phyloP scores from a whole-genome alignment of 139 green algal species.

The Chlorella sp. region DNA sequence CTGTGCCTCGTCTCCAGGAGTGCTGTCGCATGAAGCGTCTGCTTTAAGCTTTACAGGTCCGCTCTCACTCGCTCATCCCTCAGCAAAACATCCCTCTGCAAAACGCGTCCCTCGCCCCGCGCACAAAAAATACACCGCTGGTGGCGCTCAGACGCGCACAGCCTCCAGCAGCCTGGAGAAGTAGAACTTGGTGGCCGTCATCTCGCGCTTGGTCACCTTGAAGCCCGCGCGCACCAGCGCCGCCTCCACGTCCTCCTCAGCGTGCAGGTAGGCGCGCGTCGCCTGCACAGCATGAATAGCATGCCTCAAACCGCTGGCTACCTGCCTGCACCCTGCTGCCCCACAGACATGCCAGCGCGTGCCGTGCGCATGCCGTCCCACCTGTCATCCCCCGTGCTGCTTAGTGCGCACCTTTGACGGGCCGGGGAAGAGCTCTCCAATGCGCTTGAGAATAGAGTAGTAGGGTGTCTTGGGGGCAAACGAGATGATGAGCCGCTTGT shows the following conservation, averaged over 20 bases:
- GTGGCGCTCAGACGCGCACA: constrained; percentile 24
- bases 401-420: constrained; percentile 63
- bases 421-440: constrained; percentile 97
- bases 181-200: constrained; percentile 98
- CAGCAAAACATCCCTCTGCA: too few species aligned
- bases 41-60: too few species aligned
- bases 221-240: constrained; percentile 71
- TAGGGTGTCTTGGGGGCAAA: constrained; percentile 90
- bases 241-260: constrained; percentile 88
- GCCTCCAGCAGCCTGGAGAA: constrained; percentile 91
- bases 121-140: too few species aligned
- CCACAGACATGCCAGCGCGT: background rate
- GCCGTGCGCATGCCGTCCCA: too few species aligned
- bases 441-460: constrained; percentile 81
- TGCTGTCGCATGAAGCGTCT: too few species aligned
- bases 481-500: constrained; percentile 86
- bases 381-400: too few species aligned
- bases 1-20: too few species aligned
- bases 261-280: constrained; percentile 95
- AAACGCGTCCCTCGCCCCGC: too few species aligned
- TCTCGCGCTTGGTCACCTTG: constrained; percentile 84
- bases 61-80: too few species aligned
- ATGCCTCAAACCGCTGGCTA: too few species aligned
- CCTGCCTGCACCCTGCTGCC: background rate
- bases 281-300: constrained; percentile 61